Evolutionary conservation across 1,284 basidiomycete species (phyloP), one percentile per base, ranked within the genome.

Genomic region (Rhodotorula sp.): DNA sequence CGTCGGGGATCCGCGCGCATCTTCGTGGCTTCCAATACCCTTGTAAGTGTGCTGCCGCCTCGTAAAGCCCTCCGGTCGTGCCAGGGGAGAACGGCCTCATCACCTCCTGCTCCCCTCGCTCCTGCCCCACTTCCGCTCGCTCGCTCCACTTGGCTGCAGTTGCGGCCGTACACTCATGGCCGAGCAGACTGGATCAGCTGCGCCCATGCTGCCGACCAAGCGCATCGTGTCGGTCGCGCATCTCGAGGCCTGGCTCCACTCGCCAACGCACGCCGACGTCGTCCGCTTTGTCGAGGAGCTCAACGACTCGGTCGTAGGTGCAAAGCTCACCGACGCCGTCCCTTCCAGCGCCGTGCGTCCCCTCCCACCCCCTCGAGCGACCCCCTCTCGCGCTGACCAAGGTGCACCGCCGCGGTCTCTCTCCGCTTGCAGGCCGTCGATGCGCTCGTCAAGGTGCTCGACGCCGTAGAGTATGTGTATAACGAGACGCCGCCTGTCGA

Each of bases 401-500:
- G 48, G 25, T 50, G 48, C 48, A 50, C 48, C 48, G 51, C 51
- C 44, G 21, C 46, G 13, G 37, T 50, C 32, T 5, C 12, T 17
- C 25, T 19, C 32, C n/a, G n/a, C n/a, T n/a, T n/a, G 17, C 76
- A 95, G 91, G 87, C 86, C 29, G 85, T 91, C 12, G 76, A 81
- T 64, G 84, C 87, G 10, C 82, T 94, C 13, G 79, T 96, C 25
- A 77, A 80, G 2, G 81, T 94, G 3, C 84, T 97, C 6, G 86
- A 90, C 60, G 80, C 82, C n/a, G 86, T 97, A 19, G 87, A 92
- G 79, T 79, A 84, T 54, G 83, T 90, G 44, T 91, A 88, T 2
- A 84, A 85, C 48, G 84, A 84, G 3, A 94, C 88, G 0, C 96
- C 96, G 6, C 89, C 95, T 0, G 88, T 96, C 34, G 90, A 95